These are phyloP conservation scores for Hamamelis virginiana DNA, from an alignment of 164 flowering plant genomes.

Conservation along the genomic window DNA sequence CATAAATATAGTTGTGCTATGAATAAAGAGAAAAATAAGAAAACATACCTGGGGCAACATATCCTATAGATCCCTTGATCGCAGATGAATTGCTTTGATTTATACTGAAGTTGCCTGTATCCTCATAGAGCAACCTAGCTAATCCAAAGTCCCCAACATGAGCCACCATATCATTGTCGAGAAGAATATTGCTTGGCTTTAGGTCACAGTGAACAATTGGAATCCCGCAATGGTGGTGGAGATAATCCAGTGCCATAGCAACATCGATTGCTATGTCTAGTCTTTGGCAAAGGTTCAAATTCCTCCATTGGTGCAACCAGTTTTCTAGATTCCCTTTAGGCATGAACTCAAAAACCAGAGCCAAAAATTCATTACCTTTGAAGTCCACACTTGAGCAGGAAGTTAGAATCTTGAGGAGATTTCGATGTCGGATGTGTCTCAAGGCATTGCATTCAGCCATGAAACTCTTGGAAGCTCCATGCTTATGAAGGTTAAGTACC, in stretches of 20 bases:
- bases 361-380: no score
- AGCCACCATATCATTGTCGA: slow-evolving; percentile 5
- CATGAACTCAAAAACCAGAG: slow-evolving; percentile 6
- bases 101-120: no score
- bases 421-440: background rate
- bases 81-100: no score
- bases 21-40: no score
- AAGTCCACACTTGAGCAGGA: background rate
- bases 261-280: slow-evolving; percentile 8
- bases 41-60: no score
- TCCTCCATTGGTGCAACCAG: background rate
- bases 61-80: no score
- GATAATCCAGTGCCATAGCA: slow-evolving; percentile 7
- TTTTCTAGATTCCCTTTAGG: slow-evolving; percentile 5
- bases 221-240: slow-evolving; percentile 2
- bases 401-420: slow-evolving; percentile 10
- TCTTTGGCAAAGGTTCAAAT: background rate
- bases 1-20: no score
- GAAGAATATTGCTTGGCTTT: background rate
- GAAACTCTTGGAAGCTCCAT: slow-evolving; percentile 3
- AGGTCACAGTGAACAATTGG: slow-evolving; percentile 6
- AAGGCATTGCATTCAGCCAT: slow-evolving; percentile 2
- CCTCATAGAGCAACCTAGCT: background rate
- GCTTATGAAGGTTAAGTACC: no score
- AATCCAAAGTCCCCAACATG: slow-evolving; percentile 9